A percentile compares a stretch with the other conserved stretches of the same genome.
phyloP scores from a whole-genome alignment of 73 alveolate genomes.

The Paraurostyla sp. region DNA sequence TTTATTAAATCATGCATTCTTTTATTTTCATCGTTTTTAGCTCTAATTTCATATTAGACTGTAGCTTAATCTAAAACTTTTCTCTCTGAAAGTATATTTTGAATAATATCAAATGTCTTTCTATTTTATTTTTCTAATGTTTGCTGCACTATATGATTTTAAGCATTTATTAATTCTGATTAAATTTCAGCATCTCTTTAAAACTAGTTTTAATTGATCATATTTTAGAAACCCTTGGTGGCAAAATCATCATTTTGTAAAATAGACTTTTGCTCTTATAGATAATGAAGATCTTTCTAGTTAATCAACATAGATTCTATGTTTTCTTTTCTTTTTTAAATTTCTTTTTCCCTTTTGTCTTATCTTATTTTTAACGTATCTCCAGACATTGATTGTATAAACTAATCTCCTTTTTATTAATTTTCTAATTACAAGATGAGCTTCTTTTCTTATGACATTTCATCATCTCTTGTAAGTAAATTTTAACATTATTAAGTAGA shows the following conservation, averaged over 20 bases:
- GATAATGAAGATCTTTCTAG: no score
- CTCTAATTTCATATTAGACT: no score
- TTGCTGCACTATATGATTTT: background rate
- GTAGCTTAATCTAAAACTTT: no score
- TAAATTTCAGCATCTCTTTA: background rate
- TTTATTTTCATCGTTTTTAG: no score
- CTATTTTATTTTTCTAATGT: background rate
- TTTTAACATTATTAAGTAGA: no score
- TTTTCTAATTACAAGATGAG: no score
- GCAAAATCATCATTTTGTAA: conserved; percentile 30
- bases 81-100: background rate
- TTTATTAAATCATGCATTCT: no score
- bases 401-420: background rate
- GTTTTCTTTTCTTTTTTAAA: background rate
- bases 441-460: no score
- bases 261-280: background rate
- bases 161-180: background rate
- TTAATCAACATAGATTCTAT: no score
- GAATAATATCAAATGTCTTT: background rate
- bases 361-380: background rate
- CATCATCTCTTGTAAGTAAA: no score
- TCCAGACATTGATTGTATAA: background rate
- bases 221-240: background rate
- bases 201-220: background rate
- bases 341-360: background rate